Base-by-base conservation (phyloP, 306 rosid genomes). In the Albizia julibrissin region DNA sequence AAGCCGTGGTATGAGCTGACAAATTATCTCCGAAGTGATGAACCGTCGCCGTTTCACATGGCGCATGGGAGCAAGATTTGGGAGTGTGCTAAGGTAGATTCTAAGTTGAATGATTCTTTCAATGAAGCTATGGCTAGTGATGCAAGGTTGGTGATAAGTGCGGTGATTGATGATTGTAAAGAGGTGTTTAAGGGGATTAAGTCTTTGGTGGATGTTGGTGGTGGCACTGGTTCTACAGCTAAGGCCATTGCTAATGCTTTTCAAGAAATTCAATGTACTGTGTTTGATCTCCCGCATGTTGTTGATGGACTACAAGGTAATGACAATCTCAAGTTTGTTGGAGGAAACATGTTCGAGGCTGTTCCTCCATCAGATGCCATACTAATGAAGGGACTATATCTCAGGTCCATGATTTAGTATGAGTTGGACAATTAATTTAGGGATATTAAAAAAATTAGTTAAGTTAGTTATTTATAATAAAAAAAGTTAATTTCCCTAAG, bases 261-360 rank as follows among this genome's bases (percentile, higher is more conserved):
- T 37, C 88, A 90, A 2, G 21, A 84, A 2, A 11, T 81, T 1
- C 72, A 89, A 26, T 91, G 94, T 29, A 81, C 26, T 58, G 89
- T 89, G 0, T 69, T 89, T 27, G 92, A 91, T 87, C 89, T 89
- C 3, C 94, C 92, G 0, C 90, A 86, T 16, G 91, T 89, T 66
- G 88, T 89, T 9, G 77, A 18, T 13, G 90, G 75, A 39, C 50
- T 89, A 66, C 76, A 83, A 65, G 92, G 78, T 29, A 46, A 37
- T 0, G 73, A 24, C 0, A 86, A 91, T 56, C 14, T 91, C 0
- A 79, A 84, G 50, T 89, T 43, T 72, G 85, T 84, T 21, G 83
- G 56, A 54, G 94, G 94, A 5, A 83, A 87, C 84, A 87, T 86
- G 92, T 89, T 91, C 61, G 81, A 82, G 4, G 77, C 83, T 0